Evolutionary conservation across 192 early-diverging fungal genomes (phyloP).

Genomic region (Coemansia guatemalensis): DNA sequence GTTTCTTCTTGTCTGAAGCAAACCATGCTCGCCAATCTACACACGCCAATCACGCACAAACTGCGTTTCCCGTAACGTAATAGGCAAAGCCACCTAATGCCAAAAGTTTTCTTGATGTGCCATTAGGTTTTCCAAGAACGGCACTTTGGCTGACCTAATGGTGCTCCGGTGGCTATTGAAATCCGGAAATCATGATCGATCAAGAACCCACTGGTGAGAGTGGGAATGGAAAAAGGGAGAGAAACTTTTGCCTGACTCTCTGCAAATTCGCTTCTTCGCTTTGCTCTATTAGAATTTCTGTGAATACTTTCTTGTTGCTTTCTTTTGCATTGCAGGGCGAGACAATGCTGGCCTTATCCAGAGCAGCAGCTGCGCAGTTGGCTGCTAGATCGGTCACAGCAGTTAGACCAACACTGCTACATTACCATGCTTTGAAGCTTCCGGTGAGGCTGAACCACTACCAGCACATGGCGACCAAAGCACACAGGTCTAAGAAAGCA

Average conservation of each 20-base stretch:
- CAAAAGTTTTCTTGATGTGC: too few species aligned
- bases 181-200: not conserved
- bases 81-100: too few species aligned
- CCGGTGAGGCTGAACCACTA: not conserved
- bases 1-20: too few species aligned
- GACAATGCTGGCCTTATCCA: not conserved
- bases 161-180: not conserved
- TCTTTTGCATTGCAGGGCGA: not conserved
- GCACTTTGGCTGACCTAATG: too few species aligned
- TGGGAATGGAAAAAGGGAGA: not conserved
- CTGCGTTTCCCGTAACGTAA: too few species aligned
- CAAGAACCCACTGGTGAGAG: not conserved
- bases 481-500: not conserved
- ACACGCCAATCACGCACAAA: too few species aligned
- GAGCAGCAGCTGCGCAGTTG: not conserved
- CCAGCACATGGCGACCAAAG: not conserved
- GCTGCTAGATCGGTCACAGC: not conserved
- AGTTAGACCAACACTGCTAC: not conserved
- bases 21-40: too few species aligned
- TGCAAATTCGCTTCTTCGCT: not conserved
- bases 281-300: not conserved
- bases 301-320: not conserved
- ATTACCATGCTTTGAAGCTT: not conserved
- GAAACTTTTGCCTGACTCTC: not conserved
- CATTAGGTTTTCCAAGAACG: too few species aligned